phyloP scores from a whole-genome alignment of 768 basidiomycete genomes.

The Mycena pura region DNA sequence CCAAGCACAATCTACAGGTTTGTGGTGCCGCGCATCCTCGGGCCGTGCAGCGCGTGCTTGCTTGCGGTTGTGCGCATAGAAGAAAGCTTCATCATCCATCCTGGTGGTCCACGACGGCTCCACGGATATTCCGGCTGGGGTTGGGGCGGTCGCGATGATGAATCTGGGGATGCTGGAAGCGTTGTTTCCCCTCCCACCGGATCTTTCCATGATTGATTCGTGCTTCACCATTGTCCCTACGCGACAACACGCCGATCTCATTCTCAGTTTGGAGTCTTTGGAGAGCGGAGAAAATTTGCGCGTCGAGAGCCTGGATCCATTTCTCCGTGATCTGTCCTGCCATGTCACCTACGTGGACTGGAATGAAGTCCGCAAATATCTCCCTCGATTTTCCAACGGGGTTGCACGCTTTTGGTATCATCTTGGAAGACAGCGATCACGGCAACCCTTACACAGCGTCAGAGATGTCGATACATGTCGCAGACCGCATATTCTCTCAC shows the following conservation, averaged over 20 bases:
- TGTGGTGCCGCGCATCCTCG: no score
- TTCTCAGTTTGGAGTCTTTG: slow-evolving; percentile 6
- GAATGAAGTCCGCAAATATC: slow-evolving; percentile 8
- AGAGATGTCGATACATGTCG: slow-evolving; percentile 2
- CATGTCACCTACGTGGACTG: slow-evolving; percentile 2
- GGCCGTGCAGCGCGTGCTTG: no score
- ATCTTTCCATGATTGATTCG: slow-evolving; percentile 7
- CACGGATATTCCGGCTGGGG: slow-evolving; percentile 4
- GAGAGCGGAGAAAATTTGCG: slow-evolving; percentile 9
- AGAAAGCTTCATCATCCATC: not conserved
- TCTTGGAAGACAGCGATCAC: slow-evolving; percentile 5
- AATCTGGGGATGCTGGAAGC: slow-evolving; percentile 3
- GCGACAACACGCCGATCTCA: slow-evolving; percentile 8
- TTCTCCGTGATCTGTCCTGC: slow-evolving; percentile 3
- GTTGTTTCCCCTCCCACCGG: not conserved
- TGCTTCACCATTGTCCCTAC: slow-evolving; percentile 2
- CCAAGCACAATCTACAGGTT: no score
- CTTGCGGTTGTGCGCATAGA: slow-evolving; percentile 9
- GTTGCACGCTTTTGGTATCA: slow-evolving; percentile 9
- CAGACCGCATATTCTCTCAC: slow-evolving; percentile 4
- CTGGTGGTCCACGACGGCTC: not conserved
- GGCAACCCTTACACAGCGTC: slow-evolving; percentile 2
- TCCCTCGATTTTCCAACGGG: not conserved
- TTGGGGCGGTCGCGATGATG: not conserved
- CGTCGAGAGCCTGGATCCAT: slow-evolving; percentile 7